Base-by-base conservation (phyloP, 805 yeast genomes). In the Dipodascus geniculatus region DNA sequence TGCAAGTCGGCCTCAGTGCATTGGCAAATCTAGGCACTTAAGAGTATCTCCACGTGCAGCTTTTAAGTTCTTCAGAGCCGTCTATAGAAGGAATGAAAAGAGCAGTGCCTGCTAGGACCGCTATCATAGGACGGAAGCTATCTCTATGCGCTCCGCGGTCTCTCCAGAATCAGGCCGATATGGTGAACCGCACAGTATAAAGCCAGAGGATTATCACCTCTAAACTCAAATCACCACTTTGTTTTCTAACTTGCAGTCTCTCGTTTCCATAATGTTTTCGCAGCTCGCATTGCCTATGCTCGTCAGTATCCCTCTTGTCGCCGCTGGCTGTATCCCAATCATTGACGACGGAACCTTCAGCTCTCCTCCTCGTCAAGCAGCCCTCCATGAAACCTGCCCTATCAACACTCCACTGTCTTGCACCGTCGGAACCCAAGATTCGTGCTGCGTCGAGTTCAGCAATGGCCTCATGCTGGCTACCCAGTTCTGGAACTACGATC, bases 401-500 rank as follows among this genome's bases (percentile, higher is more conserved):
- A 56, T 54, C 3, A 63, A 67, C 57, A 44, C 65, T 17, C 71
- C 71, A 19, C 55, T 62, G 50, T 66, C 70, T 35, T 68, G 72
- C 57, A 53, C 58, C 51, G 9, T 28, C 6, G 33, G 33, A 6
- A 11, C 33, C 11, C 9, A 28, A 57, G 82, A 87, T 65, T 64
- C 79, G 1, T 90, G 97, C 64, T 90, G 97, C 69, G 87, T 82
- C 65, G 96, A 89, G 64, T 77, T 78, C 50, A 90, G 90, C 6
- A 91, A 95, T 49, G 97, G 97, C 3, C 74, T 87, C 16, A 71
- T 90, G 35, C 68, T 90, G 52, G 85, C 80, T 64, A 86, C 97
- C 0, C 98, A 90, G 65, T 89, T 90, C 70, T 90, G 97, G 97
- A 95, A 90, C 68, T 85, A 84, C 64, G 69, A 72, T 56, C 90